Base-by-base conservation (phyloP, 2,329 filamentous ascomycete genomes). In the Sporothrix variecibatus region DNA sequence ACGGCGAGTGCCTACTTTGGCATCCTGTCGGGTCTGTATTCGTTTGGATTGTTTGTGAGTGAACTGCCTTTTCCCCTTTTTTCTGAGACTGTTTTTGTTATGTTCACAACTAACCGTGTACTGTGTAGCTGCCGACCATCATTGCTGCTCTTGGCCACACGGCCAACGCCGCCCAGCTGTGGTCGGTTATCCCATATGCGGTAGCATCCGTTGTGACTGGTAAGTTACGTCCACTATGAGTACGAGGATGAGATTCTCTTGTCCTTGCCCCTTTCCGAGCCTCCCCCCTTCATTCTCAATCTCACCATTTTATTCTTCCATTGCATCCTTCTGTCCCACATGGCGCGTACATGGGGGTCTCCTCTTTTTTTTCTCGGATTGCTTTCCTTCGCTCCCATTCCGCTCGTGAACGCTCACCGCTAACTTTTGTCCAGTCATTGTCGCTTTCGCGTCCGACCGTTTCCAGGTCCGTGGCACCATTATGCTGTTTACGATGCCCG, bases 181-280 rank as follows among this genome's bases (percentile, higher is more conserved):
- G 88, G 88, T 88, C 88, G 1, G 89, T 91, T 20, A 90, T 90
- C 51, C 89, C 89, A 0, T 91, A 91, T 77, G 89, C 89, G 0
- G 87, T 90, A 0, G 89, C 89, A 0, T 85, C 88, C 0, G 82
- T 88, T 1, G 81, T 88, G 9, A 89, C 87, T 26, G 85, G 87
- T 87, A 78, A 75, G 43, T 49, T 49, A 49, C 34, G 34, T 49
- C n/a, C n/a, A 15, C 40, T 11, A 12, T 43, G 6, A 15, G 12
- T 11, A 43, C 9, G 40, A 12, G 6, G 2, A 9, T 43, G 40
- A 43, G 40, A 15, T 20, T 9, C 12, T 3, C 23, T 40, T 40
- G 23, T 28, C 12, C 40, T 5, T 23, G 23, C n/a, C 43, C 8
- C 23, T 67, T 46, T 11, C 11, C 43, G 43, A 49, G 43, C 12